Conservation (phyloP, 2,329 filamentous ascomycete species). For the Aspergillus pseudonomiae region DNA sequence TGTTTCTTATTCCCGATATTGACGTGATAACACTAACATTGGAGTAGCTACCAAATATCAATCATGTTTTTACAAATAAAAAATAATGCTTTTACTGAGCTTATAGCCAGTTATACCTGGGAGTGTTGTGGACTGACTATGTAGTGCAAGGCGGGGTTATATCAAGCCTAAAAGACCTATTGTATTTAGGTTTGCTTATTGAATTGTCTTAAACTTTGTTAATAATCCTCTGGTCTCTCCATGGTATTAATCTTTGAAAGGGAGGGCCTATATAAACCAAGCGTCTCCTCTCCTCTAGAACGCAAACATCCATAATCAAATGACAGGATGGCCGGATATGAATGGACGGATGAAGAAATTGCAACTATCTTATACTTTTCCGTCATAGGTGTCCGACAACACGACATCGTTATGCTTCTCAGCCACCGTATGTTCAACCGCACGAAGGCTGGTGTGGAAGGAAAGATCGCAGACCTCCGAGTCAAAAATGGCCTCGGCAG, state of each 20-base stretch:
- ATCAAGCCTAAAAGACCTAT: neutral
- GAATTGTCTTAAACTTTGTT: no score
- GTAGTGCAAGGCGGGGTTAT: neutral
- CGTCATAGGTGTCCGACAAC: neutral
- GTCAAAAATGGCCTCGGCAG: neutral
- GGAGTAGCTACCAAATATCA: neutral
- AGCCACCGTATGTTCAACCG: neutral
- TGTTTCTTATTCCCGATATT: neutral
- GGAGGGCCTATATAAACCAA: neutral
- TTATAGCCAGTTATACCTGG: no score
- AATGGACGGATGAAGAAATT: conserved; percentile 2
- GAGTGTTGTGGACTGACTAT: no score
- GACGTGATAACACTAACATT: neutral
- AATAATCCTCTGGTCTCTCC: neutral
- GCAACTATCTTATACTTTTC: neutral
- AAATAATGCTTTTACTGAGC: no score
- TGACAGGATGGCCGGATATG: neutral
- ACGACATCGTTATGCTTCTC: neutral
- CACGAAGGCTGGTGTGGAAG: neutral
- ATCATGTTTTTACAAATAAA: neutral
- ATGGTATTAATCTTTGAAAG: neutral
- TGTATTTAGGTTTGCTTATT: no score
- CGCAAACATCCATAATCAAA: neutral
- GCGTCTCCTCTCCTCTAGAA: neutral
- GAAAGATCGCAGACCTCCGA: neutral